Evolutionary conservation across 345 rosid species (phyloP).

Genomic region (Durio zibethinus): DNA sequence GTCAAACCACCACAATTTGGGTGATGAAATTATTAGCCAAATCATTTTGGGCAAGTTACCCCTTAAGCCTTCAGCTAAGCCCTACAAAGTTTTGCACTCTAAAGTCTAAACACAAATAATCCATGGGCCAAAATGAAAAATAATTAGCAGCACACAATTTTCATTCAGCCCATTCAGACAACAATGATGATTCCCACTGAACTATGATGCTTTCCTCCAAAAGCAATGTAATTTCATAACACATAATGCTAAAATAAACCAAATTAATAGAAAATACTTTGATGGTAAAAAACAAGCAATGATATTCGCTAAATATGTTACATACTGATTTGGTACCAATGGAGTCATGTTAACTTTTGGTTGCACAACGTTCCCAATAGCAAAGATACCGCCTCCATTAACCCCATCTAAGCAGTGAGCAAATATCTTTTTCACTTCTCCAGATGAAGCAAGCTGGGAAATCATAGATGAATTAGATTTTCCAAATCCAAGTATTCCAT

Average conservation of each 20-base stretch:
- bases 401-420: conserved; percentile 95
- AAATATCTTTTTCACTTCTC: conserved; percentile 84
- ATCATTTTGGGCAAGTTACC: not conserved
- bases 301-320: conserved; percentile 23
- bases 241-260: not conserved
- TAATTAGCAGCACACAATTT: not conserved
- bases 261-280: not conserved
- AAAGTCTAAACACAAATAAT: not conserved
- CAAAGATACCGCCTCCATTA: conserved; percentile 98
- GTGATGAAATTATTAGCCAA: not conserved
- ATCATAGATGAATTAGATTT: conserved; percentile 89
- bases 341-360: conserved; percentile 96
- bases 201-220: not conserved
- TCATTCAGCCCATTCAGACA: not conserved
- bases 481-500: conserved; percentile 98
- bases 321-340: conserved; percentile 80
- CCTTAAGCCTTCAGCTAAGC: not conserved
- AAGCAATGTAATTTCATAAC: not conserved
- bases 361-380: conserved; percentile 89
- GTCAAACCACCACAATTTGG: not conserved
- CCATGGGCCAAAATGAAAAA: not conserved
- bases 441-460: conserved; percentile 84
- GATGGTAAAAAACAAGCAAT: not conserved
- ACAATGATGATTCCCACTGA: not conserved
- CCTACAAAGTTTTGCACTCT: not conserved